Base-by-base conservation (phyloP, 2,329 filamentous ascomycete species). In the Elsinoe fawcettii region DNA sequence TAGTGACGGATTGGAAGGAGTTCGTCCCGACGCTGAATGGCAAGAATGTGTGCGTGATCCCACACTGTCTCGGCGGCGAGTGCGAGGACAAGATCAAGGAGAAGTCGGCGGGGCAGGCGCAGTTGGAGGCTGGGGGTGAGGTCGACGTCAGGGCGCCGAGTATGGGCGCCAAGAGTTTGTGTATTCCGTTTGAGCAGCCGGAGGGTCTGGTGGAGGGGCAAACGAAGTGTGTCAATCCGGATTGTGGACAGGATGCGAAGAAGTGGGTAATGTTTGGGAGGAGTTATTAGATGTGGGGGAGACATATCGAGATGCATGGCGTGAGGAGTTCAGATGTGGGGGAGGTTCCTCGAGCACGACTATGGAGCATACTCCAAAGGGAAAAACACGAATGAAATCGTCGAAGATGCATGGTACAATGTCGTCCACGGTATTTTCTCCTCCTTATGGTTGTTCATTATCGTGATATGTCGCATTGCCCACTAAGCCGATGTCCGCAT, bases 81-180 rank as follows among this genome's bases (percentile, higher is more conserved):
- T 97, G 92, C 69, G 92, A 96, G 74, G 92, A 96, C 66, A 83
- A 89, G 71, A 90, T 97, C 77, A 97, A 97, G 82, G 90, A 95
- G 58, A 79, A 91, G 69, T 95, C 89, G 61, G 89, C 87, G 43
- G 86, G 87, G 62, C 87, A 85, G 65, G 85, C 84, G 58, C 23
- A 47, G 37, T 79, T 83, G 56, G 82, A 76, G 25, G 73, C 75
- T 77, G 87, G 88, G 77, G 73, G 75, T 77, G 87, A 88, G 77
- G 69, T 69, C 2, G 83, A 95, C 80, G 78, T 85, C 66, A 81
- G 81, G 63, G 85, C 84, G 56, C 86, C 86, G 59, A 83, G 81
- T 60, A 89, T 89, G 86, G 86, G 86, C 46, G 86, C 85, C 60
- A 89, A 89, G 77, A 84, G 80, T 66, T 75, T 89, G 68, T 89